Percentiles rank a stretch among this genome's conserved stretches.
Evolutionary conservation across 768 basidiomycete genomes (phyloP).

Genomic region (Boletales sp.): DNA sequence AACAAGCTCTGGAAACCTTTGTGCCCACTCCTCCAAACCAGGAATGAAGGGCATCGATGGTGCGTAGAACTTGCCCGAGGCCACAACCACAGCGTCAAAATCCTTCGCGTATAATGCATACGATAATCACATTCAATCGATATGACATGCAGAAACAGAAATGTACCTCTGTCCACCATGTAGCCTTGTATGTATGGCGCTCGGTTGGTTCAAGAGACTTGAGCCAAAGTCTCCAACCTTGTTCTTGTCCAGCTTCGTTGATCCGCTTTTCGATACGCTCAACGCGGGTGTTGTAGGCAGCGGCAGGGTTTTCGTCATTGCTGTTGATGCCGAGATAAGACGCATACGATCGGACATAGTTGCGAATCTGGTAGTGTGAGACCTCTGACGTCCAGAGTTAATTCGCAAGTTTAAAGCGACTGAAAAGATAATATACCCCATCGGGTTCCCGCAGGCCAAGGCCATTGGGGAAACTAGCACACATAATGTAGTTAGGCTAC

Average conservation of each 20-base stretch:
- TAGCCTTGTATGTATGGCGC: slow-evolving; percentile 23
- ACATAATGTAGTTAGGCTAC: no score
- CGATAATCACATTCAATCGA: neutral
- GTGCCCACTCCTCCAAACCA: slow-evolving; percentile 9
- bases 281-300: slow-evolving; percentile 47
- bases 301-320: slow-evolving; percentile 37
- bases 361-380: slow-evolving; percentile 31
- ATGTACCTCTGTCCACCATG: slow-evolving; percentile 25
- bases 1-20: slow-evolving; percentile 32
- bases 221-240: slow-evolving; percentile 35
- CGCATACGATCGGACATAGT: slow-evolving; percentile 41
- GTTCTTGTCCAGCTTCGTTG: slow-evolving; percentile 26
- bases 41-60: slow-evolving; percentile 14
- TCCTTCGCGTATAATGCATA: neutral
- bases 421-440: slow-evolving; percentile 6
- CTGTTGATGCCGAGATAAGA: slow-evolving; percentile 40
- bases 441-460: slow-evolving; percentile 12
- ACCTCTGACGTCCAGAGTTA: slow-evolving; percentile 19
- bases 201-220: slow-evolving; percentile 28
- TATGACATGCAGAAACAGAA: neutral
- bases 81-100: slow-evolving; percentile 14
- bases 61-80: slow-evolving; percentile 10
- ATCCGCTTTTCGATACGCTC: slow-evolving; percentile 40
- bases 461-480: slow-evolving; percentile 13
- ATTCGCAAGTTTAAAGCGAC: neutral